Base-by-base conservation (phyloP, 2,329 filamentous ascomycete genomes). In the Fusarium compactum region DNA sequence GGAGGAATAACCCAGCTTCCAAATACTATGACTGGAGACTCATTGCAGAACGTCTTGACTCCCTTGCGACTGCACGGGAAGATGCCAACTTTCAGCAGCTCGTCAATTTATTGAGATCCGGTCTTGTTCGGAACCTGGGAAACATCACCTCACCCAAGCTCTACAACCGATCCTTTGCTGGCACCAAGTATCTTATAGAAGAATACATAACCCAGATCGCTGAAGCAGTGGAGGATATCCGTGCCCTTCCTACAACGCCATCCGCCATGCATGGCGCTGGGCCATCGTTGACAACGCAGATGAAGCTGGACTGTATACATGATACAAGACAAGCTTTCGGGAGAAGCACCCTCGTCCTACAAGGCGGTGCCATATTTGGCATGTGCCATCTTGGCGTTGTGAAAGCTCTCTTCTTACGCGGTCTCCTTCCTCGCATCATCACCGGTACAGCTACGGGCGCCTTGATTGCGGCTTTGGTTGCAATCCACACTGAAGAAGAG, bases 301-400 rank as follows among this genome's bases (percentile, higher is more conserved):
- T 89, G 62, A 97, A 97, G 82, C 84, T 97, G 58, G 93, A 97
- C 80, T 88, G 97, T 60, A 85, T 97, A 55, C 92, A 96, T 74
- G 93, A 97, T 79, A 94, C 94, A 12, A 87, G 95, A 14, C 93
- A 96, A 78, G 93, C 94, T 0, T 97, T 97, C 80, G 95, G 95
- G 12, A 87, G 94, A 70, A 96, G 91, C 59, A 94, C 92, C 1
- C 85, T 98, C 25, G 91, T 98, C 7, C 81, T 98, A 2, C 94
- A 98, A 78, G 95, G 95, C 50, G 95, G 95, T 16, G 92, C 94
- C 44, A 95, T 97, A 62, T 97, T 98, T 75, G 95, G 95, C 3
- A 82, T 97, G 12, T 97, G 93, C 74, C 95, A 98, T 79, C 80
- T 98, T 7, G 95, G 95, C 9, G 94, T 98, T 8, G 92, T 97